phyloP scores from a whole-genome alignment of 768 basidiomycete species.

The Termitomyces sp. region DNA sequence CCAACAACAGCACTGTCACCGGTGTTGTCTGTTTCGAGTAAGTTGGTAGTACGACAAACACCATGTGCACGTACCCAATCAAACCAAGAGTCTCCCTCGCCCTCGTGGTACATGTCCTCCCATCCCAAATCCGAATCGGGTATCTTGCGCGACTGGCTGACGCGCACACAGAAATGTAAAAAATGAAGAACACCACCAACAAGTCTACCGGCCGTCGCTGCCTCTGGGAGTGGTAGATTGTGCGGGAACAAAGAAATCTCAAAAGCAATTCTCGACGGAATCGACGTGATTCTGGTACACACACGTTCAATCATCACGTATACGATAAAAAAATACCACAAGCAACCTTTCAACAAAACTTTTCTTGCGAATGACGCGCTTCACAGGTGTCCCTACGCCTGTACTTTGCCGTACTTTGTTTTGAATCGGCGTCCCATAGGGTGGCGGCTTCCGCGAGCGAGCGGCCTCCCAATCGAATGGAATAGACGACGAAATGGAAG shows the following conservation, averaged over 20 bases:
- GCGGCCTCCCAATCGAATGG: slow-evolving; percentile 91
- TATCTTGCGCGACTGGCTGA: slow-evolving; percentile 51
- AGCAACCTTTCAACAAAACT: slow-evolving; percentile 56
- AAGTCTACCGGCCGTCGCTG: slow-evolving; percentile 62
- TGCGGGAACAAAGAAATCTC: slow-evolving; percentile 81
- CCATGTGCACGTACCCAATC: slow-evolving; percentile 60
- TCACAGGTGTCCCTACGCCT: slow-evolving; percentile 34
- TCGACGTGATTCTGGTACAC: slow-evolving; percentile 45
- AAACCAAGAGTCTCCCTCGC: slow-evolving; percentile 64
- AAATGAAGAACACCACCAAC: slow-evolving; percentile 65
- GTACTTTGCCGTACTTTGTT: slow-evolving; percentile 44
- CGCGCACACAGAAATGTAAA: slow-evolving; percentile 61
- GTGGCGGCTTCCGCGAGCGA: slow-evolving; percentile 63
- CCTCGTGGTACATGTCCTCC: slow-evolving; percentile 76
- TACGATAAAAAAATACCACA: slow-evolving; percentile 8
- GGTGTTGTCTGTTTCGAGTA: slow-evolving; percentile 52
- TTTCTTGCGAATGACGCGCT: slow-evolving; percentile 64
- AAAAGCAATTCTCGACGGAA: slow-evolving; percentile 74
- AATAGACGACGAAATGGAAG: slow-evolving; percentile 70
- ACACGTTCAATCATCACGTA: not conserved
- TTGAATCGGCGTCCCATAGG: slow-evolving; percentile 61
- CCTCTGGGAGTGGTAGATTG: slow-evolving; percentile 70
- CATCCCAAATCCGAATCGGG: slow-evolving; percentile 70
- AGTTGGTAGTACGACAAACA: slow-evolving; percentile 2
- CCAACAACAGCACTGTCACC: slow-evolving; percentile 52